Evolutionary conservation across 306 rosid genomes (phyloP).

Genomic region (Styphnolobium japonicum): DNA sequence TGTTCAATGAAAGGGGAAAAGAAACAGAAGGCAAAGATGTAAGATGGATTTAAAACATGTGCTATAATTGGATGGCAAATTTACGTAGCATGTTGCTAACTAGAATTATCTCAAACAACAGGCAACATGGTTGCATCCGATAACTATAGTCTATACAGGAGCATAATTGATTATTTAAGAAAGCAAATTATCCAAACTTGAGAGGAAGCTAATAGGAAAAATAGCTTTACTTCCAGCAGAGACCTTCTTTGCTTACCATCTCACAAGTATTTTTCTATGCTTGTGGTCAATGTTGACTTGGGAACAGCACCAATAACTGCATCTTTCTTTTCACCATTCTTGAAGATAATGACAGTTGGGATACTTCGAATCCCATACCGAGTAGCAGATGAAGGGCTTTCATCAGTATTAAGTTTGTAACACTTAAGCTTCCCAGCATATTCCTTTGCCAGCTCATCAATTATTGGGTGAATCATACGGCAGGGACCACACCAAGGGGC

Average conservation of each 20-base stretch:
- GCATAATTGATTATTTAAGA: conserved; percentile 32
- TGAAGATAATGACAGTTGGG: conserved; percentile 83
- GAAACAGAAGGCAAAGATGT: neutral
- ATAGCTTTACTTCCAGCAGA: conserved; percentile 38
- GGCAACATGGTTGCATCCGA: conserved; percentile 33
- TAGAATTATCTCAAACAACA: conserved; percentile 23
- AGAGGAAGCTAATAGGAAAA: conserved; percentile 34
- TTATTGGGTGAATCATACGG: conserved; percentile 91
- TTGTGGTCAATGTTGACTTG: conserved; percentile 67
- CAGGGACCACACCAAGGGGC: conserved; percentile 99
- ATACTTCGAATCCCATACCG: conserved; percentile 84
- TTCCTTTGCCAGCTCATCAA: conserved; percentile 67
- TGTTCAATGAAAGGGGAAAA: neutral
- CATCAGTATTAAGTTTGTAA: conserved; percentile 83
- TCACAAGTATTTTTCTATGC: conserved; percentile 84
- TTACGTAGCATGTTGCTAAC: conserved; percentile 15
- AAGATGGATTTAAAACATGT: neutral
- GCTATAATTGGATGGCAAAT: neutral
- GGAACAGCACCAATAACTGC: conserved; percentile 87
- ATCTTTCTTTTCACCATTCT: conserved; percentile 81
- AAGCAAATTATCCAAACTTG: conserved; percentile 33
- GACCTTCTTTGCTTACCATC: conserved; percentile 32
- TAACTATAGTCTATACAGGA: conserved; percentile 60
- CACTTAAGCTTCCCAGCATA: conserved; percentile 77
- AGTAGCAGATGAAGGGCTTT: conserved; percentile 62